Conservation (phyloP, 1,139 yeast species). For the Geotrichum macrosporum region DNA sequence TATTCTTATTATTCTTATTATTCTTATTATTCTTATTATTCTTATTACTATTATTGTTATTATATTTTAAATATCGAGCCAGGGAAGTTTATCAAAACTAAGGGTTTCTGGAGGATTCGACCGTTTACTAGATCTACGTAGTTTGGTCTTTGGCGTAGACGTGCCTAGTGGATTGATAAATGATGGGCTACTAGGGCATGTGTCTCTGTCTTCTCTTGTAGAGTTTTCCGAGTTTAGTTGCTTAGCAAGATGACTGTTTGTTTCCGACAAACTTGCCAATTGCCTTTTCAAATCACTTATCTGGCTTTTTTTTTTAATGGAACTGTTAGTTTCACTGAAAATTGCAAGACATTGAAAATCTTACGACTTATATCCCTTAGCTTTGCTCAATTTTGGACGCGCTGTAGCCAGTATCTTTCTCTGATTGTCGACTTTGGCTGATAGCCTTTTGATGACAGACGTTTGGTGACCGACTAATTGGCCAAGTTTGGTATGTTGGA, state of each 20-base stretch:
- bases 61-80: conserved; percentile 3
- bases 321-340: too few species aligned
- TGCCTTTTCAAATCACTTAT: not conserved
- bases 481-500: conserved; percentile 18
- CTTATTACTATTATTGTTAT: not conserved
- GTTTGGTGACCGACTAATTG: conserved; percentile 19
- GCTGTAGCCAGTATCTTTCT: conserved; percentile 15
- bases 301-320: not conserved
- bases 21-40: too few species aligned
- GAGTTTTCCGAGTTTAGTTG: not conserved
- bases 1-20: too few species aligned
- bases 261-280: not conserved
- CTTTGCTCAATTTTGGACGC: conserved; percentile 13
- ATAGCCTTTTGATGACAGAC: conserved; percentile 14
- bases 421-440: conserved; percentile 17
- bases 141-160: not conserved
- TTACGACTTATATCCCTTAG: conserved; percentile 20
- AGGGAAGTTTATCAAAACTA: not conserved
- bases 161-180: not conserved
- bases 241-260: not conserved
- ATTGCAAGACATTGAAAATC: too few species aligned
- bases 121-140: too few species aligned
- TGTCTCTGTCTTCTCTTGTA: too few species aligned
- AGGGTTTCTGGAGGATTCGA: not conserved
- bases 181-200: too few species aligned